Evolutionary conservation across 2,329 filamentous ascomycete species (phyloP), one percentile per base, ranked within the genome.

Genomic region (Trichoderma cornu-damae): DNA sequence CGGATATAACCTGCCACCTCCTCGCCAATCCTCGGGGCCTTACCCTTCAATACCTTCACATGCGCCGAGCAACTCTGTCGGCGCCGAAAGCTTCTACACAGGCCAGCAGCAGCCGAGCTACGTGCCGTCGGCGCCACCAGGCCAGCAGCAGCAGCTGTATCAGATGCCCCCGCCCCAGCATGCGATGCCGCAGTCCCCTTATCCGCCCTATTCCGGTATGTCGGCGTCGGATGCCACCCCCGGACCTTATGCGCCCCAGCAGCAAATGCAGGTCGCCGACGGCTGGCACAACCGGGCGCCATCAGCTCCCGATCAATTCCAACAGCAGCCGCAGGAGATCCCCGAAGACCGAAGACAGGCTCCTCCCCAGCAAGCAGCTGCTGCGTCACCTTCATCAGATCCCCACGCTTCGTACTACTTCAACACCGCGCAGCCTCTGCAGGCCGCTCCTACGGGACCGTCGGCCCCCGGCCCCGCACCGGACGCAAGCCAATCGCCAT

Each of bases 21-120:
- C 69, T 47, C 77, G 76, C 32, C 83, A 75, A 65, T 72, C 81
- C 8, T 70, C 82, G 4, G 81, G 79, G 52, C 80, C 88, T 12
- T 96, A 96, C 68, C 87, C 90, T 8, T 82, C 83, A 3, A 80
- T 95, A 56, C 78, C 84, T 22, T 72, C 82, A 6, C 79, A 79
- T 59, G 72, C 76, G 9, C 72, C 79, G 11, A 72, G 66, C 43
- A 72, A 74, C 60, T 70, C 75, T 24, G 77, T 79, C 9, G 81
- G 80, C 1, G 84, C 85, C 8, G 92, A 96, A 68, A 93, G 79
- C 71, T 96, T 88, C 70, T 96, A 96, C 70, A 89, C 84, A 12
- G 83, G 84, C 34, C 87, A 86, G 63, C 75, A 81, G 40, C 76
- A 79, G 79, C 72, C 80, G 81, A 52, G 75, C 78, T 35, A 86